Evolutionary conservation across 345 rosid species (phyloP).

Genomic region (Psidium friedrichsthalianum): DNA sequence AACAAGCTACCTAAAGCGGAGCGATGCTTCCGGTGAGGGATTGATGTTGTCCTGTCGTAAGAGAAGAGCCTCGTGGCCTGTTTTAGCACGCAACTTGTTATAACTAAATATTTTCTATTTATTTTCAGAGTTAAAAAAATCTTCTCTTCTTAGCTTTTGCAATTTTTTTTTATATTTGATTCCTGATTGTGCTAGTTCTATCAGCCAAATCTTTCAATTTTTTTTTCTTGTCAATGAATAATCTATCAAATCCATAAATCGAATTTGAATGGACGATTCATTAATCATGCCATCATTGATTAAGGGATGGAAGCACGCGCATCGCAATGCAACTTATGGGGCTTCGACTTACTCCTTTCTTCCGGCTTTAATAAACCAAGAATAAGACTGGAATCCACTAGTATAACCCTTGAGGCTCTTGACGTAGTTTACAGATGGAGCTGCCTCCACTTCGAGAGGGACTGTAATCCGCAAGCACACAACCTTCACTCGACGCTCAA

Average conservation of each 20-base stretch:
- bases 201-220: too few relatives aligned
- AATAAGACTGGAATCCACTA: neutral
- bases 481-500: neutral
- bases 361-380: neutral
- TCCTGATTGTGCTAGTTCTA: too few relatives aligned
- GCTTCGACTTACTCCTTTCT: neutral
- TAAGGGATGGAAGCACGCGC: neutral
- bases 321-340: neutral
- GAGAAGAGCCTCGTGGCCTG: neutral
- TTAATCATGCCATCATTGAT: too few relatives aligned
- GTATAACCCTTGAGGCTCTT: neutral
- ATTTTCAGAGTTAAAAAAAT: too few relatives aligned
- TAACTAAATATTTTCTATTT: too few relatives aligned
- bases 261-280: too few relatives aligned
- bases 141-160: too few relatives aligned
- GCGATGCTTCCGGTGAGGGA: neutral
- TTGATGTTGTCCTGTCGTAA: neutral
- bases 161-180: too few relatives aligned
- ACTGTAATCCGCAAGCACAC: neutral
- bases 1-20: neutral
- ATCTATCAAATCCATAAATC: too few relatives aligned
- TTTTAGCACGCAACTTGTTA: neutral
- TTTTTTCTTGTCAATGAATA: too few relatives aligned
- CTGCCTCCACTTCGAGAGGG: neutral
- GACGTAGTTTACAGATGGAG: neutral